Evolutionary conservation across 768 basidiomycete species (phyloP).

Genomic region (Cystobasidiopsis lactophilus): DNA sequence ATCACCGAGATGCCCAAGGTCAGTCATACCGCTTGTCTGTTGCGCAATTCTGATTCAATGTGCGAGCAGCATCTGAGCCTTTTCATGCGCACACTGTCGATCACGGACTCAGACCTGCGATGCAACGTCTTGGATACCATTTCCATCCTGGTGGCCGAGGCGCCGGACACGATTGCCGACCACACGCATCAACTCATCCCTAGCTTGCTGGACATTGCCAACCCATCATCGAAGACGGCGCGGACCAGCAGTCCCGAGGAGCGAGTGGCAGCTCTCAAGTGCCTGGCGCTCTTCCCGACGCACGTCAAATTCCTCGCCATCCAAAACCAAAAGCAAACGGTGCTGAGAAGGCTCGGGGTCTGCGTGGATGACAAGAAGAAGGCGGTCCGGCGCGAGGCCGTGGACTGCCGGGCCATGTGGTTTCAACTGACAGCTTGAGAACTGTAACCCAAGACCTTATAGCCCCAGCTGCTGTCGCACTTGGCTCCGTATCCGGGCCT

Average conservation of each 20-base stretch:
- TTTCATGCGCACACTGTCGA: slow-evolving; percentile 57
- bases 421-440: slow-evolving; percentile 12
- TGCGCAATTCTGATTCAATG: background rate
- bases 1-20: slow-evolving; percentile 40
- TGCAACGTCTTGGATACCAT: slow-evolving; percentile 62
- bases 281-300: slow-evolving; percentile 48
- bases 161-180: slow-evolving; percentile 33
- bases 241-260: slow-evolving; percentile 34
- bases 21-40: background rate
- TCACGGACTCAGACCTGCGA: slow-evolving; percentile 51
- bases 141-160: slow-evolving; percentile 41
- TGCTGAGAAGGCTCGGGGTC: slow-evolving; percentile 50
- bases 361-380: slow-evolving; percentile 76
- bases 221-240: background rate
- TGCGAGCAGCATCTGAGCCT: slow-evolving; percentile 59
- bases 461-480: slow-evolving; percentile 63
- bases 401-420: slow-evolving; percentile 42
- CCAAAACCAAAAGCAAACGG: slow-evolving; percentile 50
- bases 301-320: slow-evolving; percentile 61
- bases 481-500: slow-evolving; percentile 56
- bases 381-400: slow-evolving; percentile 63
- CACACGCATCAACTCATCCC: slow-evolving; percentile 50
- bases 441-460: background rate
- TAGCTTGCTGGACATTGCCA: slow-evolving; percentile 42
- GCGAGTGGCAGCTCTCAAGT: slow-evolving; percentile 49